Percentiles rank a stretch among this genome's conserved stretches.
Evolutionary conservation across 805 yeast species (phyloP).

Genomic region (Lachancea dasiensis): DNA sequence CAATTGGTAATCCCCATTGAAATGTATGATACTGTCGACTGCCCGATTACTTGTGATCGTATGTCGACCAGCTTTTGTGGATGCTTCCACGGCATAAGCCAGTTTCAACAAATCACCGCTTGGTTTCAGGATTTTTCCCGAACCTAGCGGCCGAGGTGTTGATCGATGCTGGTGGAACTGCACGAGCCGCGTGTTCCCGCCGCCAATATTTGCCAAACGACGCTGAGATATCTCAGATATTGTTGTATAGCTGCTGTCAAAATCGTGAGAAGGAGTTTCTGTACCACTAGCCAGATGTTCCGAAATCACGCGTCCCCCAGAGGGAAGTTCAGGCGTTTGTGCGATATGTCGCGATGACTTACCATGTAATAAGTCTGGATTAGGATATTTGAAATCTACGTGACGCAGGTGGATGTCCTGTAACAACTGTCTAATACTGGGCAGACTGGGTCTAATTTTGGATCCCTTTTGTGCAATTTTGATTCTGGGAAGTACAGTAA

Average conservation of each 20-base stretch:
- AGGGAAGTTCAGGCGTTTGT: no score
- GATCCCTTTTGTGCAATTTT: conserved; percentile 2
- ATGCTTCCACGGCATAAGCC: conserved; percentile 8
- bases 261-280: not conserved
- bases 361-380: no score
- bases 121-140: conserved; percentile 4
- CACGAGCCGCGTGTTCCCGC: not conserved
- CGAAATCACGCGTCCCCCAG: not conserved
- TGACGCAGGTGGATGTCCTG: not conserved
- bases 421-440: conserved; percentile 6
- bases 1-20: conserved; percentile 9
- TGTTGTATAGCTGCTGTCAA: not conserved
- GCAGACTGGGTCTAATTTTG: conserved; percentile 3
- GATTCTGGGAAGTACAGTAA: conserved; percentile 3
- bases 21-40: conserved; percentile 2
- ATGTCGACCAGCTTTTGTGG: not conserved
- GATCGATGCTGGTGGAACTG: not conserved
- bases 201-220: not conserved
- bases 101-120: conserved; percentile 2
- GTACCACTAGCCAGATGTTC: not conserved
- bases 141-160: not conserved
- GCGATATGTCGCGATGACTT: no score
- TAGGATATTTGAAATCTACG: no score
- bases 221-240: conserved; percentile 2
- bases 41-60: not conserved